phyloP scores from a whole-genome alignment of 176 grass and related monocot genomes.

The Cocos nucifera region DNA sequence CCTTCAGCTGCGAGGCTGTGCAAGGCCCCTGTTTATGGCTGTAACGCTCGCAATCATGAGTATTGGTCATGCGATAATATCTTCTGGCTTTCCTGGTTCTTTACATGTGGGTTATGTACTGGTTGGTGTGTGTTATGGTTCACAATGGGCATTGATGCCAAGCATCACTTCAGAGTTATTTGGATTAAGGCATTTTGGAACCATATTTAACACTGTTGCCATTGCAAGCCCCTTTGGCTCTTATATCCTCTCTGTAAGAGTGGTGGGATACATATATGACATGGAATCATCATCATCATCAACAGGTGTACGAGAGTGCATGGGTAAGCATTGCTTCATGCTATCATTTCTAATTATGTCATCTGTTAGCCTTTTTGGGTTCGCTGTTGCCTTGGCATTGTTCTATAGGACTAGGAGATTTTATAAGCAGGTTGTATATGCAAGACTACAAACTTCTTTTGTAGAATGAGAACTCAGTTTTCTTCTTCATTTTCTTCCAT shows the following conservation, averaged over 20 bases:
- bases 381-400: constrained; percentile 25
- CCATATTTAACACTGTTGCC: constrained; percentile 58
- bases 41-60: constrained; percentile 43
- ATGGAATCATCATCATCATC: constrained; percentile 25
- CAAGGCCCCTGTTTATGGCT: constrained; percentile 46
- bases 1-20: constrained; percentile 27
- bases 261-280: constrained; percentile 63
- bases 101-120: constrained; percentile 52
- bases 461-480: too few species aligned
- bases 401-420: constrained; percentile 58
- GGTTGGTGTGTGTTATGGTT: constrained; percentile 57
- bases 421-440: constrained; percentile 36
- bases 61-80: constrained; percentile 40
- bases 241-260: constrained; percentile 54
- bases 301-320: constrained; percentile 16
- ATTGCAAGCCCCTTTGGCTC: constrained; percentile 65
- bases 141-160: constrained; percentile 71
- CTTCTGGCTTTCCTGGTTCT: constrained; percentile 36
- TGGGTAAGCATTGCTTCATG: constrained; percentile 52
- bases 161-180: constrained; percentile 72
- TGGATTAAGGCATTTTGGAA: constrained; percentile 53
- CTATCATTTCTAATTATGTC: constrained; percentile 64
- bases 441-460: constrained; percentile 14
- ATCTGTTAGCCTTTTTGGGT: constrained; percentile 27
- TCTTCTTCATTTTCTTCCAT: too few species aligned